Percentiles rank a stretch among this genome's conserved stretches.
phyloP scores from a whole-genome alignment of 768 basidiomycete species.

The Suillus subaureus region DNA sequence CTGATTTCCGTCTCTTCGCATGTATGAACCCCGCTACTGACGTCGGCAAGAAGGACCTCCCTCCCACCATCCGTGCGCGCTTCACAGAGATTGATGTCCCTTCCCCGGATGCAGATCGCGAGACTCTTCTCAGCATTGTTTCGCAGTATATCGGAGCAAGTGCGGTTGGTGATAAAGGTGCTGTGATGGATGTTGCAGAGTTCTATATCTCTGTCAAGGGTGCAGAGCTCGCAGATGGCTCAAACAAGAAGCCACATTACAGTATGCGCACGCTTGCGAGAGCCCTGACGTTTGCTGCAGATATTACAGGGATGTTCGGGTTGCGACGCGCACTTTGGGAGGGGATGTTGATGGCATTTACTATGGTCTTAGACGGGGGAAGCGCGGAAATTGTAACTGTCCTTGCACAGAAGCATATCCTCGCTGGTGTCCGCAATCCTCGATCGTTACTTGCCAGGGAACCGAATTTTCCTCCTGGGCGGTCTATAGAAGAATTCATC shows the following conservation, averaged over 20 bases:
- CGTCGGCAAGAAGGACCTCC: conserved; percentile 96
- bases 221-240: conserved; percentile 86
- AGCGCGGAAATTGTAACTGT: conserved; percentile 68
- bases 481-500: conserved; percentile 58
- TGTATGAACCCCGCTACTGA: conserved; percentile 99
- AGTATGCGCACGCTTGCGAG: conserved; percentile 96
- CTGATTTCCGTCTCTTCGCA: conserved; percentile 94
- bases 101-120: conserved; percentile 90
- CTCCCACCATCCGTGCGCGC: conserved; percentile 83
- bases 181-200: conserved; percentile 89
- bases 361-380: conserved; percentile 83
- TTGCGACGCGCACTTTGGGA: conserved; percentile 91
- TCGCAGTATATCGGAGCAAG: conserved; percentile 85
- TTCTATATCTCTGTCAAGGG: conserved; percentile 84
- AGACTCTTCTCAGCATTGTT: conserved; percentile 86
- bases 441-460: conserved; percentile 73
- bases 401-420: conserved; percentile 76
- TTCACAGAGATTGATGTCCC: conserved; percentile 97
- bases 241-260: conserved; percentile 91
- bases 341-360: conserved; percentile 97
- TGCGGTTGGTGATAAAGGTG: conserved; percentile 82
- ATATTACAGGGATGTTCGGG: conserved; percentile 75
- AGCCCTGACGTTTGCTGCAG: conserved; percentile 86
- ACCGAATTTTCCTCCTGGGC: conserved; percentile 53
- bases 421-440: conserved; percentile 79